Evolutionary conservation across 805 yeast species (phyloP), one percentile per base, ranked within the genome.

Genomic region (Torulaspora maleeae): DNA sequence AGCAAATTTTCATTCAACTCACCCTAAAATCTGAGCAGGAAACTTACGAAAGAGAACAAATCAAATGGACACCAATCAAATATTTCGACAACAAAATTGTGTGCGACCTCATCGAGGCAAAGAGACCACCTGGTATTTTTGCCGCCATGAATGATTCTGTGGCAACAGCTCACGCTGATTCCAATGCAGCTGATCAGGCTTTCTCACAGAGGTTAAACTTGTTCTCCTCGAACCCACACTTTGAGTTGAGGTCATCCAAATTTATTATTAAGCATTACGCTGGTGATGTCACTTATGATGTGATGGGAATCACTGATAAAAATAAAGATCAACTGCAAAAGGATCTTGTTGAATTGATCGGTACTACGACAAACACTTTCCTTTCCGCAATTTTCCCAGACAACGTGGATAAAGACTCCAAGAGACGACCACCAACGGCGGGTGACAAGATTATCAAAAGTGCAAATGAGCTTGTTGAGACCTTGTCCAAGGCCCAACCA

Each of bases 111-210:
- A 93, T 93, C 61, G 99, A 93, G 69, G 84, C 87, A 24, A 79
- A 80, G 49, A 80, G 96, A 60, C 98, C 99, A 1, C 97, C 97
- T 1, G 99, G 99, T 48, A 76, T 93, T 36, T 90, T 93, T 71
- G 95, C 98, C 2, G 95, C 96, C 2, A 76, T 93, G 69, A 93
- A 91, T 67, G 99, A 93, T 72, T 91, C 98, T 0, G 83, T 89
- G 59, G 97, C 96, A 29, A 93, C 98, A 22, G 99, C 99, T 0
- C 99, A 93, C 64, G 99, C 99, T 3, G 98, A 93, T 62, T 84
- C 96, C 1, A 76, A 72, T 42, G 99, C 98, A 15, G 98, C 98
- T 2, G 99, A 93, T 66, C 96, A 89, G 69, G 86, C 95, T 1
- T 93, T 93, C 67, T 85, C 93, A 13, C 96, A 88, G 72, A 78